phyloP scores from a whole-genome alignment of 257 asterid species.

The Penstemon barbatus region DNA sequence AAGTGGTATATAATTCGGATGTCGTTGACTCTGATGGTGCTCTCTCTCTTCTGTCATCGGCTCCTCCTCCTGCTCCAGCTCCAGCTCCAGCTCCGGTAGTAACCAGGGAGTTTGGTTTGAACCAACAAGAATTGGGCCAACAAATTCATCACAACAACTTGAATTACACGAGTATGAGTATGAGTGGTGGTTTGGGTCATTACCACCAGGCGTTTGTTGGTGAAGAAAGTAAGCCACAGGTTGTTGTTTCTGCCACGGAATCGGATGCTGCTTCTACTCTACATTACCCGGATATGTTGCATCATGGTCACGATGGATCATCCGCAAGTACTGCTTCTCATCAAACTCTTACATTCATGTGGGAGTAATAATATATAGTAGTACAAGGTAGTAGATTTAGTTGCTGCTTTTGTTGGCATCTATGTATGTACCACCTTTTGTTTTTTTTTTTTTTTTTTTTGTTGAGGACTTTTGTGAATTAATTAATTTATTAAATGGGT shows the following conservation, averaged over 20 bases:
- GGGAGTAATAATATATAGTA: slow-evolving; percentile 49
- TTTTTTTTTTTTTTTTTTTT: too few relatives aligned
- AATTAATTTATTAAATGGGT: too few relatives aligned
- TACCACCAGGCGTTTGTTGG: slow-evolving; percentile 21
- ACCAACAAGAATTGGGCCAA: slow-evolving; percentile 9
- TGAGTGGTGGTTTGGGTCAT: slow-evolving; percentile 32
- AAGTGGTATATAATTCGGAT: slow-evolving; percentile 1
- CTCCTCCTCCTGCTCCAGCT: neutral
- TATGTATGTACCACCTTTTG: too few relatives aligned
- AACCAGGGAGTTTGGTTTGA: slow-evolving; percentile 55
- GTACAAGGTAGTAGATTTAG: too few relatives aligned
- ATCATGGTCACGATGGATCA: slow-evolving; percentile 48
- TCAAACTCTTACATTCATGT: slow-evolving; percentile 75
- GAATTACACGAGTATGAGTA: slow-evolving; percentile 17
- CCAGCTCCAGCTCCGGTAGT: slow-evolving; percentile 26
- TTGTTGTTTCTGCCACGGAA: slow-evolving; percentile 32
- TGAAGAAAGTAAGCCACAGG: slow-evolving; percentile 43
- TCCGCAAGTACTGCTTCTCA: slow-evolving; percentile 59
- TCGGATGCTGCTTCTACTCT: slow-evolving; percentile 43
- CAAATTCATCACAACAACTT: slow-evolving; percentile 35
- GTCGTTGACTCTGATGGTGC: slow-evolving; percentile 68
- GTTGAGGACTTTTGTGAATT: too few relatives aligned
- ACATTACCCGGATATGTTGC: slow-evolving; percentile 55
- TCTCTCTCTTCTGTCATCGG: slow-evolving; percentile 99
- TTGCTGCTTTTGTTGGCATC: too few relatives aligned